Evolutionary conservation across 2,329 filamentous ascomycete species (phyloP), one percentile per base, ranked within the genome.

Genomic region (Penicillium sp.): DNA sequence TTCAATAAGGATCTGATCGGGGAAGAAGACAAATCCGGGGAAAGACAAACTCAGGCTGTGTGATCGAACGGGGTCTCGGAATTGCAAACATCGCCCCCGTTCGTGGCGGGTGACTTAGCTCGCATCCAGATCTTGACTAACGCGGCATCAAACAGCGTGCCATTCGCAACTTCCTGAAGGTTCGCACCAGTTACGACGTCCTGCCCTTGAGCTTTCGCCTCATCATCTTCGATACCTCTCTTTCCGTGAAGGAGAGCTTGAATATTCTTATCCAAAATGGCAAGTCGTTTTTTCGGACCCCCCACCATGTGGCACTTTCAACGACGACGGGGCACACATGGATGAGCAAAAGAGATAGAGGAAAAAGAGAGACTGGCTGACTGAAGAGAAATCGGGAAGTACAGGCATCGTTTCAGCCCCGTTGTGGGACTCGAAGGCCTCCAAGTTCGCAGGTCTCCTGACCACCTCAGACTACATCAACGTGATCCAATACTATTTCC

Each of bases 381-480:
- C 62, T 55, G 50, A 18, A 54, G 24, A 47, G 51, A 23, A 47
- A 59, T 55, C 57, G 52, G 56, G 57, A 62, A 55, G 58, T 69
- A 58, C 60, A 97, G 93, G 91, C 69, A 99, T 99, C 71, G 94
- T 99, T 52, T 99, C 94, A 26, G 94, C 94, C 48, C 94, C 94
- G 47, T 80, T 99, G 61, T 99, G 94, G 94, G 92, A 99, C 75
- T 97, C 93, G 23, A 88, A 90, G 62, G 90, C 88, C 3, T 96
- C 92, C 23, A 91, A 89, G 31, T 99, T 97, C 75, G 94, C 93
- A 36, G 94, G 94, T 34, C 84, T 99, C 45, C 82, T 99, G 62
- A 99, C 94, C 24, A 94, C 92, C 59, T 96, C 92, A 57, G 94
- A 99, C 77, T 99, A 94, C 74, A 95, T 99, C 77, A 99, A 99